Evolutionary conservation across 768 basidiomycete species (phyloP), one percentile per base, ranked within the genome.

Genomic region (Leccinum olivaceopallidum): DNA sequence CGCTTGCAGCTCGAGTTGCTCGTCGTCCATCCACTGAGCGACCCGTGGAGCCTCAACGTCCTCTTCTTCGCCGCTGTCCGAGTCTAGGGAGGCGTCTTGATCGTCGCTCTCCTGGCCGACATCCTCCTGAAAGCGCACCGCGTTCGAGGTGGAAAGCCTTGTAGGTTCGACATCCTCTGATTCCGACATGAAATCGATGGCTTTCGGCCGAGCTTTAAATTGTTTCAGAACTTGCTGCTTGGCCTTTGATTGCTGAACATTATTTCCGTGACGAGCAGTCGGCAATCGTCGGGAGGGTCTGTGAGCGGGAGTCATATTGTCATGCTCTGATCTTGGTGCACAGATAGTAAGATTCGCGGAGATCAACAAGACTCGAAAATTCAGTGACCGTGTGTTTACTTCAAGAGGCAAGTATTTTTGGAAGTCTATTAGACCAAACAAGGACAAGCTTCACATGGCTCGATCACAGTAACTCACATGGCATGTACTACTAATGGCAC

Each of bases 21-120:
- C 77, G 56, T 85, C 84, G 49, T 82, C 85, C 5, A 81, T 75
- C 85, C 86, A 89, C 65, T 84, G 85, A 14, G 79, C 81, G 28
- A 86, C 76, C n/a, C 86, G 78, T 8, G 85, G 84, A 2, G 76
- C 77, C 67, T 88, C 86, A 2, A 32, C 2, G 55, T 65, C 53
- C 14, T 44, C 30, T 6, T 52, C 34, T 32, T 56, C 28, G 3
- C 55, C 53, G 18, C n/a, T 6, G 7, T 42, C 61, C 50, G 53
- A 55, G 36, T 52, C 56, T 5, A 73, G 70, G 58, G 81, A 79
- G 5, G 59, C 59, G n/a, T 66, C 68, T 5, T 61, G 68, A 55
- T 65, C 70, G 26, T 63, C 67, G 39, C 63, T 70, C 28, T 74
- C 75, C 32, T 73, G 75, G n/a, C 73, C 75, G 18, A 75, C 77